Evolutionary conservation across 139 green algal species (phyloP).

Genomic region (Pleodorina starrii): DNA sequence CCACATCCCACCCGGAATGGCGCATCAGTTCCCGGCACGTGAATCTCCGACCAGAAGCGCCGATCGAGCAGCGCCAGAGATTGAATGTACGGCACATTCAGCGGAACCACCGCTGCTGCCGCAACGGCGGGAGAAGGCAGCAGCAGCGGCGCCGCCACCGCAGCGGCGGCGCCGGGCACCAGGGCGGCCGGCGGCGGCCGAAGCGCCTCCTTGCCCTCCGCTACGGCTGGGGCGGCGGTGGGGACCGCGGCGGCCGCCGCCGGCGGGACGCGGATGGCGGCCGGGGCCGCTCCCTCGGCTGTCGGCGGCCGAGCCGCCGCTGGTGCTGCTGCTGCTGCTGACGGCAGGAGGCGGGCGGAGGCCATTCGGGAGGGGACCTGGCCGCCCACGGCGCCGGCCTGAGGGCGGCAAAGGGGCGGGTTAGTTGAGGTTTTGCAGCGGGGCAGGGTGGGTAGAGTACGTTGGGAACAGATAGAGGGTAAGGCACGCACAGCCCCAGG

Average conservation of each 20-base stretch:
- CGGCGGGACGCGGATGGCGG: background rate
- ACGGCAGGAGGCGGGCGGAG: background rate
- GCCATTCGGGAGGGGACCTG: slow-evolving; percentile 4
- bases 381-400: background rate
- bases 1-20: slow-evolving; percentile 37
- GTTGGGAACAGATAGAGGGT: background rate
- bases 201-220: no score
- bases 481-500: no score
- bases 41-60: slow-evolving; percentile 39
- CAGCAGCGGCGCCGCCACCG: background rate
- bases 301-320: background rate
- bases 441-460: no score
- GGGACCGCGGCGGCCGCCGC: background rate
- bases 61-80: slow-evolving; percentile 6
- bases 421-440: background rate
- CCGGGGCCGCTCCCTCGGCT: background rate
- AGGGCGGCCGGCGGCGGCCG: no score
- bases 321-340: background rate
- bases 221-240: background rate
- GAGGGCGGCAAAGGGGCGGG: background rate
- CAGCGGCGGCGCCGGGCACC: background rate
- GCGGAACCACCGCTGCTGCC: background rate
- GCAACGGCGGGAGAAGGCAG: background rate
- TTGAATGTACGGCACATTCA: slow-evolving; percentile 20
- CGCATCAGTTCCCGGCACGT: slow-evolving; percentile 27